Base-by-base conservation (phyloP, 768 basidiomycete species). In the Dioszegia aurantiaca region DNA sequence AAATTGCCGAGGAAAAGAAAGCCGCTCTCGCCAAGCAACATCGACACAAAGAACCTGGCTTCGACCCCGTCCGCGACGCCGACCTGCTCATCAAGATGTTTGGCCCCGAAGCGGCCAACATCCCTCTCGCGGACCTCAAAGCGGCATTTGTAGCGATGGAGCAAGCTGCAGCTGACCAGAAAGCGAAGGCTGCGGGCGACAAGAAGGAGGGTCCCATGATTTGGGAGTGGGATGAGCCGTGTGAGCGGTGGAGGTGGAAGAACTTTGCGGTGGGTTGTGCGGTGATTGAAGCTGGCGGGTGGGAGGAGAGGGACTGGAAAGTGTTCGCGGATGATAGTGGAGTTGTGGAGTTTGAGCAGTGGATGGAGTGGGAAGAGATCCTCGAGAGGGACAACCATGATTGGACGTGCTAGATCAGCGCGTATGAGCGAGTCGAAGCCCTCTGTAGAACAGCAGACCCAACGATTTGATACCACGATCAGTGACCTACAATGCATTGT, bases 251-350 rank as follows among this genome's bases (percentile, higher is more conserved):
- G 70, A 54, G 70, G 27, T 72, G 70, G 70, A 62, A 45, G 43
- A 69, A 69, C 39, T 72, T 57, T 30, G 68, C 66, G 27, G 62
- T 57, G 10, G 66, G 68, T 23, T 39, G 68, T 31, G 59, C 59
- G 10, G 44, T 57, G 33, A 43, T 64, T 23, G 56, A 55, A 14
- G 60, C 55, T 1, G 68, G 66, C 36, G 61, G 66, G n/a, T 69
- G 66, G 70, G 68, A 69, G 46, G 70, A 72, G 56, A 53, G 70
- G 57, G 70, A 72, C 44, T 72, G 70, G 70, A 66, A 61, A 54
- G 62, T 66, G 8, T 72, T 72, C 57, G 68, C 70, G 14, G 70
- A 72, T 58, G 68, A 58, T 46, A 51, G 64, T 33, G 66, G 64
- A 4, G 63, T 65, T 24, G 62, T 58, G 28, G 64, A 68, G 46